Conservation (phyloP, 345 rosid species). For the Aquilaria yunnanensis region DNA sequence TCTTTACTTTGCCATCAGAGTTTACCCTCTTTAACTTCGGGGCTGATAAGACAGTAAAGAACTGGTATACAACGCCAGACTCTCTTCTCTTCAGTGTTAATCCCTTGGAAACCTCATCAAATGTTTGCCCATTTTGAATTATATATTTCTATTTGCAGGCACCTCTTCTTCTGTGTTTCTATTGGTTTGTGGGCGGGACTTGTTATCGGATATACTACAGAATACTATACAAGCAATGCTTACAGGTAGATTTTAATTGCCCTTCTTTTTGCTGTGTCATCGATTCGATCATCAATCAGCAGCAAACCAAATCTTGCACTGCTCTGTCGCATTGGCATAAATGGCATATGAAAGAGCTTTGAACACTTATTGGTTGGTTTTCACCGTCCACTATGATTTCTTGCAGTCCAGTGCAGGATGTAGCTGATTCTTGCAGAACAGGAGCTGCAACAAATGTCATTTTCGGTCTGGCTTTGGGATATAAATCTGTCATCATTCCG, state of each 20-base stretch:
- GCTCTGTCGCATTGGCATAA: neutral
- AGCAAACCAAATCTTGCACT: no score
- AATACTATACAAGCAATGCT: constrained; percentile 65
- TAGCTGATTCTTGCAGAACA: constrained; percentile 61
- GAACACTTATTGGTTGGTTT: neutral
- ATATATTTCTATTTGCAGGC: constrained; percentile 27
- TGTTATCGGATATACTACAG: constrained; percentile 52
- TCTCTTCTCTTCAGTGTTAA: neutral
- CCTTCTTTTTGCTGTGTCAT: no score
- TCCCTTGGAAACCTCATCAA: neutral
- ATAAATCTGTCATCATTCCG: constrained; percentile 67
- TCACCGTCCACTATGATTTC: neutral
- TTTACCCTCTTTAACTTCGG: constrained; percentile 62
- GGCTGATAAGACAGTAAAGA: constrained; percentile 43
- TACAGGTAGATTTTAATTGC: constrained; percentile 33
- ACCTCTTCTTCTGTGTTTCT: constrained; percentile 58
- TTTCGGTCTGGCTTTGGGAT: constrained; percentile 60
- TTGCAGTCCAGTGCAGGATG: constrained; percentile 63
- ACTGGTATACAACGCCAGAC: constrained; percentile 33
- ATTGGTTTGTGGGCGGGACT: constrained; percentile 73
- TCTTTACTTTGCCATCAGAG: constrained; percentile 47
- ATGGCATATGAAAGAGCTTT: neutral
- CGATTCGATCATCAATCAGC: no score
- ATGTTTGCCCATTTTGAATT: neutral
- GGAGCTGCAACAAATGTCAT: constrained; percentile 73